These are phyloP conservation scores for Cronartium quercuum DNA, from an alignment of 1,284 basidiomycete genomes.

Conservation along the genomic window DNA sequence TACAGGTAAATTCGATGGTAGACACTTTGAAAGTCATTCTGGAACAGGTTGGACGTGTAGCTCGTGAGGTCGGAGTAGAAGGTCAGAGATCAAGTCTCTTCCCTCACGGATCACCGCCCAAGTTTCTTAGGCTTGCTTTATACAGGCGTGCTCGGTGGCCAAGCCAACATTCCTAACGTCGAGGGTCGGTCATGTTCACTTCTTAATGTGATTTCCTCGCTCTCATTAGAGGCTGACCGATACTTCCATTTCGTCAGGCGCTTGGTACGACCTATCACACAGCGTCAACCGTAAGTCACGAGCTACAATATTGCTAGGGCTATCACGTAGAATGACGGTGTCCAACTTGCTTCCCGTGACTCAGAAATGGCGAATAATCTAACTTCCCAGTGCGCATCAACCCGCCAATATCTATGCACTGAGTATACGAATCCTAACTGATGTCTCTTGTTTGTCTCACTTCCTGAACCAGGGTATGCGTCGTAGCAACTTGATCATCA, in stretches of 20 bases:
- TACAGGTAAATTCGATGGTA: conserved; percentile 36
- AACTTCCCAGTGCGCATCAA: conserved; percentile 26
- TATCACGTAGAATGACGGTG: not conserved
- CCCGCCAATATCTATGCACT: not conserved
- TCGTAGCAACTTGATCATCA: not conserved
- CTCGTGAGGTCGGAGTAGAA: conserved; percentile 85
- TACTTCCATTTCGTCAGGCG: not conserved
- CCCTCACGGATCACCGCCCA: not conserved
- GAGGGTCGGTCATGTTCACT: conserved; percentile 44
- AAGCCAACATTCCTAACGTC: conserved; percentile 56
- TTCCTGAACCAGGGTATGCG: not conserved
- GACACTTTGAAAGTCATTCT: conserved; percentile 30
- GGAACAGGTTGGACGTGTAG: conserved; percentile 71
- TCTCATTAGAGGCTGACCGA: not conserved
- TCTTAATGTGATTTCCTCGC: not conserved
- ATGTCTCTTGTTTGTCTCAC: not conserved
- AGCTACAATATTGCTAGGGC: not conserved
- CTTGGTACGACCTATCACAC: conserved; percentile 37
- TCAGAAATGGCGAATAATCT: conserved; percentile 37
- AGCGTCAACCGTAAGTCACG: conserved; percentile 33
- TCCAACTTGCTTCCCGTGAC: not conserved
- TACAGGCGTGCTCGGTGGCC: conserved; percentile 63
- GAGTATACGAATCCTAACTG: not conserved
- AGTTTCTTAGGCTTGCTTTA: not conserved
- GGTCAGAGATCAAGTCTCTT: conserved; percentile 51